Evolutionary conservation across 1,284 basidiomycete species (phyloP), one percentile per base, ranked within the genome.

Genomic region (Moesziomyces antarcticus): DNA sequence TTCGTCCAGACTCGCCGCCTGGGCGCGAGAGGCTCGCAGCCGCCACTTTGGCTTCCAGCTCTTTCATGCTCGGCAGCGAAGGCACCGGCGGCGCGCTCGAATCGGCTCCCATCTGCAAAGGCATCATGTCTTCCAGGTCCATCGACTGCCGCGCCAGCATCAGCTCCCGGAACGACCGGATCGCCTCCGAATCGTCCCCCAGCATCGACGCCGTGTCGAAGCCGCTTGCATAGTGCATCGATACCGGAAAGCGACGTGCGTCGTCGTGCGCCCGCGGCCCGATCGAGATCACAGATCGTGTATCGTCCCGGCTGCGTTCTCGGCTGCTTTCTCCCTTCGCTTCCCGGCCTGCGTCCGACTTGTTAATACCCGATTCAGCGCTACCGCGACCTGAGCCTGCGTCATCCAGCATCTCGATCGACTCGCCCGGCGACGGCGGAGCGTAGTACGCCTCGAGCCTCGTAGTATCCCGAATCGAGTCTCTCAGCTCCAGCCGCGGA

Each of bases 201-300:
- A 72, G 60, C 51, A 79, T 70, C 46, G 65, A 72, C 5, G 73
- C 73, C 4, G 70, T 61, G 25, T 77, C 75, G 18, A 78, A 76
- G 1, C 73, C 77, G 33, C 77, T 77, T 1, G 75, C 68, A 40
- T 79, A 78, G 52, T 79, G 77, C 74, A 76, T 80, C 50, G 77
- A 79, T 16, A 80, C 67, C 4, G 78, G 78, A 44, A 80, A 80
- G 21, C 78, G 66, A 1, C 68, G 53, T 13, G 74, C 74, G 47
- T 79, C 76, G 9, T 71, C 68, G 11, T 54, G 47, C n/a, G 63
- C 64, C 3, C 69, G 58, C 33, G 63, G 69, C 8, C 69, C 63
- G 30, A 72, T 72, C 48, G 68, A 71, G 27, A 71, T 58, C 48
- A 71, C 54, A 8, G 68, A 71, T 14, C 58, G 41, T 16, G 57